Percentiles rank a stretch among this genome's conserved stretches.
Conservation (phyloP, 768 basidiomycete species). For the Trametes gibbosa region DNA sequence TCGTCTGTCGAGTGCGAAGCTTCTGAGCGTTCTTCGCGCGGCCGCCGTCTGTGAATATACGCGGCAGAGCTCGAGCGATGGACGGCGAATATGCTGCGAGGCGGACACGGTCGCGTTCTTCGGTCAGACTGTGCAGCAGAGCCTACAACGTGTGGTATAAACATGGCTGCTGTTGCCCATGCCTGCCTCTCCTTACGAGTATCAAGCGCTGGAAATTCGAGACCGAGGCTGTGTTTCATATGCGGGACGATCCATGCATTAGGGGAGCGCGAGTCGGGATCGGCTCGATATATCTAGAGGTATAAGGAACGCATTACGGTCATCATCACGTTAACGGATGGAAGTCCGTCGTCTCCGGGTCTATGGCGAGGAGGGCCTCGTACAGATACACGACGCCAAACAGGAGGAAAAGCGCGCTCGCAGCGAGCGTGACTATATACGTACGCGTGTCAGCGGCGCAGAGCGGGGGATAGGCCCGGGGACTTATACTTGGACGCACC, state of each 20-base stretch:
- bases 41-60: not conserved
- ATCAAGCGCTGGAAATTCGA: not conserved
- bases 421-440: constrained; percentile 72
- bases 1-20: not conserved
- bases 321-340: constrained; percentile 16
- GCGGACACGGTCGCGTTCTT: too few relatives aligned
- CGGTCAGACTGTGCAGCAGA: too few relatives aligned
- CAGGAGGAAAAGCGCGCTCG: constrained; percentile 77
- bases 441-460: not conserved
- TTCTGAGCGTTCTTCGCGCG: not conserved
- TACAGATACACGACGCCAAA: constrained; percentile 80
- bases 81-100: too few relatives aligned
- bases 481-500: constrained; percentile 45
- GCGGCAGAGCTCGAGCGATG: not conserved
- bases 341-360: constrained; percentile 25
- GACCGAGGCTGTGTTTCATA: not conserved
- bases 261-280: not conserved
- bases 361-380: constrained; percentile 38
- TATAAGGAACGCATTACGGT: constrained; percentile 4
- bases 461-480: not conserved
- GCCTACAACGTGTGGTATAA: too few relatives aligned
- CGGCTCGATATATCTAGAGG: constrained; percentile 1
- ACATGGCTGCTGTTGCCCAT: not conserved
- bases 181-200: not conserved
- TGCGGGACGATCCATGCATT: constrained; percentile 3